Conservation (phyloP, 495 filamentous ascomycete genomes). For the Penicillium turbatum region DNA sequence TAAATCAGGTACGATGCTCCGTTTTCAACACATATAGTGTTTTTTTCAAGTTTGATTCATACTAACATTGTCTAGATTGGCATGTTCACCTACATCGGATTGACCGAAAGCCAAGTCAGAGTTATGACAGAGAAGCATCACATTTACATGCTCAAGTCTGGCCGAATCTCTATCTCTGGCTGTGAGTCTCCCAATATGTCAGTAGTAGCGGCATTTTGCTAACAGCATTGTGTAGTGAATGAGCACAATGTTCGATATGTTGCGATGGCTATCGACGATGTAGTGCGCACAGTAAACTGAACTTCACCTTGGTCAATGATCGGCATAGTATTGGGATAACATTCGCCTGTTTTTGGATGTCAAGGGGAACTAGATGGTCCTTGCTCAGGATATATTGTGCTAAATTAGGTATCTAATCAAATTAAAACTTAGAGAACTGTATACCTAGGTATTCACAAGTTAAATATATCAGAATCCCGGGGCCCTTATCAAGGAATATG, state of each 20-base stretch:
- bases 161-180: background rate
- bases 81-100: constrained; percentile 36
- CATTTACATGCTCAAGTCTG: constrained; percentile 25
- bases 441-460: no score
- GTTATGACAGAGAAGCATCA: constrained; percentile 24
- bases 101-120: constrained; percentile 18
- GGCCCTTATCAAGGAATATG: no score
- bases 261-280: background rate
- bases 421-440: no score
- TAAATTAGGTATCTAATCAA: no score
- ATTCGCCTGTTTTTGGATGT: no score
- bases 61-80: constrained; percentile 24
- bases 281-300: background rate
- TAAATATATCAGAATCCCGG: no score
- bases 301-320: background rate
- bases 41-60: background rate
- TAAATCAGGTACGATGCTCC: background rate
- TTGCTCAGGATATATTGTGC: no score
- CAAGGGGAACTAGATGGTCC: no score
- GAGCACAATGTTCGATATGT: background rate
- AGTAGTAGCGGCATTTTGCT: background rate
- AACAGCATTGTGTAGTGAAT: background rate
- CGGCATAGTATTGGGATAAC: no score
- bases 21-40: no score
- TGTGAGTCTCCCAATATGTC: background rate